Evolutionary conservation across 805 yeast genomes (phyloP).

Genomic region (Soucietia sequanensis): DNA sequence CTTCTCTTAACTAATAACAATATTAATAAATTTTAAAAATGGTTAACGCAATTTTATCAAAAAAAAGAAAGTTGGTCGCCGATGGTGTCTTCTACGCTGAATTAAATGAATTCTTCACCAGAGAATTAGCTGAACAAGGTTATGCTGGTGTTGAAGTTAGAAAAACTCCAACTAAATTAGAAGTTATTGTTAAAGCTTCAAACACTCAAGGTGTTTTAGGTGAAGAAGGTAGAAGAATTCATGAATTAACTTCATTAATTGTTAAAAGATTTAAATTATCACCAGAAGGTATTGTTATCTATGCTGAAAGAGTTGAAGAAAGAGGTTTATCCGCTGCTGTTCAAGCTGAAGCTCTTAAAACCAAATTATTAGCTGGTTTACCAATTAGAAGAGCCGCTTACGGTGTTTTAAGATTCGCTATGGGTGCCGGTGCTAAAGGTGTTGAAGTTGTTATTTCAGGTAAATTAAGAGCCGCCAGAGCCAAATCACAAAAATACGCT

Average conservation of each 20-base stretch:
- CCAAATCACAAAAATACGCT: conserved; percentile 99
- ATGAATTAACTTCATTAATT: conserved; percentile 94
- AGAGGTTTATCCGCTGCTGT: conserved; percentile 99
- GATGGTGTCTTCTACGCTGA: conserved; percentile 99
- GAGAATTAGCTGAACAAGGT: conserved; percentile 99
- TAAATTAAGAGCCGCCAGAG: conserved; percentile 99
- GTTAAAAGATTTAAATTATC: conserved; percentile 98
- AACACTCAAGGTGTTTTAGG: conserved; percentile 98
- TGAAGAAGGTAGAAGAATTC: conserved; percentile 99
- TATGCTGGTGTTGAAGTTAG: conserved; percentile 99
- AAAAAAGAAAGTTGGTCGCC: conserved; percentile 99
- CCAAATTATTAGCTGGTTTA: conserved; percentile 97
- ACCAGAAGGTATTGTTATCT: conserved; percentile 89
- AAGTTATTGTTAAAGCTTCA: conserved; percentile 97
- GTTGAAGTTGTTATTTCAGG: conserved; percentile 99
- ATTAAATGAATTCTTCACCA: conserved; percentile 99
- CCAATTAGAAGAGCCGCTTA: conserved; percentile 99
- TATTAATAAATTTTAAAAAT: conserved; percentile 17
- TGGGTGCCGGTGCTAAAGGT: conserved; percentile 99
- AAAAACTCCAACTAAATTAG: conserved; percentile 97
- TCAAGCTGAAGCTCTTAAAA: conserved; percentile 98
- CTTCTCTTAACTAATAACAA: too few relatives aligned
- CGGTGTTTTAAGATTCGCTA: conserved; percentile 99
- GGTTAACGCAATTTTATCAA: conserved; percentile 64
- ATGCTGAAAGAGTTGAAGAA: conserved; percentile 99